Evolutionary conservation across 495 filamentous ascomycete species (phyloP), one percentile per base, ranked within the genome.

Genomic region (Aspergillus funiculosus): DNA sequence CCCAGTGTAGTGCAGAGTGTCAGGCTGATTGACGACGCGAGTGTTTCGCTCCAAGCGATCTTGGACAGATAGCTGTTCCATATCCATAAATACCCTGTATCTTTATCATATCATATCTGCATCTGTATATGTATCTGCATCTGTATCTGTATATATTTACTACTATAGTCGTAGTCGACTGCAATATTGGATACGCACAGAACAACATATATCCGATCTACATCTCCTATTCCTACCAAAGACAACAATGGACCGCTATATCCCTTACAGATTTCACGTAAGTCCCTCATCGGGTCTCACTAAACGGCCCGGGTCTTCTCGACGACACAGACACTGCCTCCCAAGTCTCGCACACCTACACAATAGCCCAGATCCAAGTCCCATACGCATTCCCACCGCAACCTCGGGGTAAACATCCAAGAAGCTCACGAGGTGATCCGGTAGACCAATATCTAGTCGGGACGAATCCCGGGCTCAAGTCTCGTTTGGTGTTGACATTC

Each of bases 401-500:
- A 76, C 76, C 0, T 79, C 76, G 1, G 77, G 76, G 71, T 82
- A 20, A 52, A 68, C 38, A 65, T 78, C 21, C 65, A 66, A 39
- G 70, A 69, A 42, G 77, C 68, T 6, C 78, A 82, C 57, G 77
- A 82, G 55, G 68, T 80, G 1, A 45, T 80, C 17, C 81, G 77
- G 78, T 81, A 82, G 52, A 64, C 75, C 2, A 48, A 9, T 0
- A 64, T 81, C 29, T 50, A 39, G 0, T 30, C 52, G 52, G 0
- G 66, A 64, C n/a, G 66, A 64, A 21, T 59, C n/a, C n/a, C n/a
- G n/a, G n/a, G n/a, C n/a, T n/a, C n/a, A 69, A 21, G 62, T 69
- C 8, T 60, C 63, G 15, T 69, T 67, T 18, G 66, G 67, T 19
- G 9, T 69, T 6, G 64, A 67, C 28, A 38, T 69, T 2, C 50